A percentile compares a stretch with the other conserved stretches of the same genome.
Conservation (phyloP, 768 basidiomycete species). For the Steccherinum ochraceum region DNA sequence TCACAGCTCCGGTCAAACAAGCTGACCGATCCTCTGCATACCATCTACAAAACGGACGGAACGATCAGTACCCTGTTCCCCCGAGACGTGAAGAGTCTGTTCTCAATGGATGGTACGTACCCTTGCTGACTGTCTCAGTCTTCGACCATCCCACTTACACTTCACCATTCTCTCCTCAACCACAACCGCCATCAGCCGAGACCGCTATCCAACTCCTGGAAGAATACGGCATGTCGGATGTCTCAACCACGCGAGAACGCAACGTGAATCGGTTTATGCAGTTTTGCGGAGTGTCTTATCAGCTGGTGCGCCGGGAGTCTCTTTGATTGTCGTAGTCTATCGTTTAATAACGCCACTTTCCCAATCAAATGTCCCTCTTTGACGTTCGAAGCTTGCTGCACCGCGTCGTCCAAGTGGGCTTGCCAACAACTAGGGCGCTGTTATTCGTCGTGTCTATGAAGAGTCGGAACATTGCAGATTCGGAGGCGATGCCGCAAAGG, state of each 20-base stretch:
- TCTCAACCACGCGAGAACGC: slow-evolving; percentile 34
- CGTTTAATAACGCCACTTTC: too few relatives aligned
- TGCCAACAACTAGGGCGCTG: too few relatives aligned
- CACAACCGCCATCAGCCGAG: slow-evolving; percentile 8
- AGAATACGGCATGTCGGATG: slow-evolving; percentile 28
- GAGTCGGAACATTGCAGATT: too few relatives aligned
- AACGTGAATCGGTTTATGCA: slow-evolving; percentile 54
- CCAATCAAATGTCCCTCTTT: neutral
- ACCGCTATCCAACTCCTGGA: slow-evolving; percentile 22
- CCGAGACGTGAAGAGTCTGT: slow-evolving; percentile 43
- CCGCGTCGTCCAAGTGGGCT: neutral
- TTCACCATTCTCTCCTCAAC: neutral
- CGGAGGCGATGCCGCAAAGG: too few relatives aligned
- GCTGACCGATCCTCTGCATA: slow-evolving; percentile 34
- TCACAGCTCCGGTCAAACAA: slow-evolving; percentile 37
- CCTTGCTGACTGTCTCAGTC: neutral
- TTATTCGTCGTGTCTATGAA: too few relatives aligned
- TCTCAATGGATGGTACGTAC: slow-evolving; percentile 42
- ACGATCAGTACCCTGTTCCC: slow-evolving; percentile 44
- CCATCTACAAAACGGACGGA: slow-evolving; percentile 43
- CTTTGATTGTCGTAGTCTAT: neutral
- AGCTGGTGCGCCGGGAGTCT: slow-evolving; percentile 36
- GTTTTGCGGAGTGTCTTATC: slow-evolving; percentile 51
- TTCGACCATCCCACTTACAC: neutral
- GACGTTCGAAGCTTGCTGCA: neutral